Percentiles rank a stretch among this genome's conserved stretches.
Evolutionary conservation across 2,329 filamentous ascomycete species (phyloP).

Genomic region (Alternaria angustiovoidea): DNA sequence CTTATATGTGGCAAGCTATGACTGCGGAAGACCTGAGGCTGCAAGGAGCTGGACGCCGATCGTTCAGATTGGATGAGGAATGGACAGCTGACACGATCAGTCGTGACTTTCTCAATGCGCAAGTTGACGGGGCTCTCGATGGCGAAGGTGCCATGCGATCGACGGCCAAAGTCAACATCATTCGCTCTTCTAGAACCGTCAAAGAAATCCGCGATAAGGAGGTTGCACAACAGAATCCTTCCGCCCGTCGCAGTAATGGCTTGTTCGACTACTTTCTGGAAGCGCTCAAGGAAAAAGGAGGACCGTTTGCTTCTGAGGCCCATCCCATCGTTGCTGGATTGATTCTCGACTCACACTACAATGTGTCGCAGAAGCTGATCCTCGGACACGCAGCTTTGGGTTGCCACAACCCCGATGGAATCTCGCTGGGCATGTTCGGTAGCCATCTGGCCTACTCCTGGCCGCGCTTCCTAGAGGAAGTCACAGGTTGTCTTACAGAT

Average conservation of each 20-base stretch:
- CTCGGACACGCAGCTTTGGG: conserved; percentile 39
- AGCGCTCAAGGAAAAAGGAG: conserved; percentile 34
- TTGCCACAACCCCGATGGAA: conserved; percentile 33
- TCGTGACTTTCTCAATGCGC: conserved; percentile 29
- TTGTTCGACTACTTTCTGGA: conserved; percentile 35
- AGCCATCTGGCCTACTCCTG: conserved; percentile 41
- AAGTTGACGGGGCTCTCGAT: conserved; percentile 17
- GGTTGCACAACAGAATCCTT: conserved; percentile 33
- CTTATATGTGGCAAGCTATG: conserved; percentile 49
- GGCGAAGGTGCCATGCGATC: conserved; percentile 31
- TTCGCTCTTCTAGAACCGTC: conserved; percentile 35
- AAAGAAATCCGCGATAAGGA: conserved; percentile 30
- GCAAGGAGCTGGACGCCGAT: conserved; percentile 36
- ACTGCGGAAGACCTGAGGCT: conserved; percentile 43
- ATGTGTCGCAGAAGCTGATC: conserved; percentile 26
- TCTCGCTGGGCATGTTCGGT: conserved; percentile 39
- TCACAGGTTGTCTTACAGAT: conserved; percentile 46
- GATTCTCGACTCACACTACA: conserved; percentile 43
- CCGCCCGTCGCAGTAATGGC: conserved; percentile 15
- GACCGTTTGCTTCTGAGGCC: conserved; percentile 59
- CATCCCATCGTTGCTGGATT: conserved; percentile 42
- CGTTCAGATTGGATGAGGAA: conserved; percentile 45
- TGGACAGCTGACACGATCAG: conserved; percentile 38
- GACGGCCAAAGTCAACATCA: conserved; percentile 39
- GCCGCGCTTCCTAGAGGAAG: conserved; percentile 43